These are phyloP conservation scores for Mycocentrospora acerina DNA, from an alignment of 2,329 filamentous ascomycete genomes.

Conservation along the genomic window DNA sequence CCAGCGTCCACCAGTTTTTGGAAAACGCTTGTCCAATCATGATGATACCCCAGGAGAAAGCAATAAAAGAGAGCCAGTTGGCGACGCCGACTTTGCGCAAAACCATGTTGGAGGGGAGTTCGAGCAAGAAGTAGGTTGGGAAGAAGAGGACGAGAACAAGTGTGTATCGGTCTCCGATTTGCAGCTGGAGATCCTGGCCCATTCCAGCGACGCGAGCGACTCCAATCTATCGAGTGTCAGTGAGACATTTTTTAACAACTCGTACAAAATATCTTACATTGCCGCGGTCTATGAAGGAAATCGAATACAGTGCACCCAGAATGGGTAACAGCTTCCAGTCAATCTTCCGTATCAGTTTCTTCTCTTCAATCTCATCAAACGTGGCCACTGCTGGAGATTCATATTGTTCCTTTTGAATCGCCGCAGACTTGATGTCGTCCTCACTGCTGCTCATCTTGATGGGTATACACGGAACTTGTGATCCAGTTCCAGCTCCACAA, in stretches of 20 bases:
- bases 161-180: slow-evolving; percentile 26
- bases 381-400: slow-evolving; percentile 8
- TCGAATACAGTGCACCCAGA: slow-evolving; percentile 41
- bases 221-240: too few species aligned
- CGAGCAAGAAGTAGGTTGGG: slow-evolving; percentile 26
- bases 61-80: slow-evolving; percentile 29
- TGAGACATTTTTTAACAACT: too few species aligned
- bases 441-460: slow-evolving; percentile 14
- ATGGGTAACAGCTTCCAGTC: slow-evolving; percentile 45
- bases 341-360: slow-evolving; percentile 29
- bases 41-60: slow-evolving; percentile 25
- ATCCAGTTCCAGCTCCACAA: too few species aligned
- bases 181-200: slow-evolving; percentile 22
- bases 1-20: slow-evolving; percentile 23
- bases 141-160: slow-evolving; percentile 30
- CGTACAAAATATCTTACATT: too few species aligned
- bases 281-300: slow-evolving; percentile 41
- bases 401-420: slow-evolving; percentile 10
- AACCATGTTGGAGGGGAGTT: slow-evolving; percentile 26
- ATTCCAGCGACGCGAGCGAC: slow-evolving; percentile 33
- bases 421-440: slow-evolving; percentile 13
- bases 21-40: slow-evolving; percentile 31
- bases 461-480: too few species aligned
- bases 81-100: slow-evolving; percentile 28
- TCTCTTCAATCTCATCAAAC: slow-evolving; percentile 19